Evolutionary conservation across 2,329 filamentous ascomycete species (phyloP), one percentile per base, ranked within the genome.

Genomic region (Fonsecaea multimorphosa): DNA sequence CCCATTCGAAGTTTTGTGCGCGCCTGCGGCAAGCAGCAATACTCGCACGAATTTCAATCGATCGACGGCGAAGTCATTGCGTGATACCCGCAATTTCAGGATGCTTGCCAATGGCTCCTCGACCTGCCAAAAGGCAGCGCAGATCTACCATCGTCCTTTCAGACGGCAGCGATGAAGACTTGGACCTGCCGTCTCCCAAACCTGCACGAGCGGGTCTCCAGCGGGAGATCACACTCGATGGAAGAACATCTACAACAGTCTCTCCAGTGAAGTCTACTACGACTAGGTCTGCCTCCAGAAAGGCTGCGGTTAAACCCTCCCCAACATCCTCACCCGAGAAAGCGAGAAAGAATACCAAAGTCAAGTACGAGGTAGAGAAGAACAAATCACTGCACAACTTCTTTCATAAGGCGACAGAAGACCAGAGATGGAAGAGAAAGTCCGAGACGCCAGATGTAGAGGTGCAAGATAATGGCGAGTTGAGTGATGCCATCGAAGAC

Each of bases 301-400:
- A 58, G 31, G 16, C 66, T 38, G 52, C 66, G 27, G 38, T 65
- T 19, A 64, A 67, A 46, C 56, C 66, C 9, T 73, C 56, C 22
- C 70, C 76, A 24, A 72, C 72, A 31, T 72, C 74, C 1, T 77
- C 75, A 3, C 77, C 78, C 1, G 73, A 75, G 58, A 78, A 77
- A 56, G 68, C 70, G 51, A 73, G 68, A 57, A 74, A 74, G 69
- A 62, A 38, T 24, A 65, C 68, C 38, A 67, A 53, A 46, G 34
- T 55, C 9, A 68, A 59, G 52, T 68, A 61, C 31, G 56, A 71
- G 40, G 64, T 63, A 12, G 62, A 68, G 4, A 73, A 74, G 52
- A 70, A 72, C 3, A 78, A 75, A 56, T 78, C 79, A 1, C 67
- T 82, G 14, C 76, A 79, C 49, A 75, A 68, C n/a, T 81, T 80